A percentile compares a stretch with the other conserved stretches of the same genome.
phyloP scores from a whole-genome alignment of 768 basidiomycete genomes.

The Pulveroboletus ravenelii region DNA sequence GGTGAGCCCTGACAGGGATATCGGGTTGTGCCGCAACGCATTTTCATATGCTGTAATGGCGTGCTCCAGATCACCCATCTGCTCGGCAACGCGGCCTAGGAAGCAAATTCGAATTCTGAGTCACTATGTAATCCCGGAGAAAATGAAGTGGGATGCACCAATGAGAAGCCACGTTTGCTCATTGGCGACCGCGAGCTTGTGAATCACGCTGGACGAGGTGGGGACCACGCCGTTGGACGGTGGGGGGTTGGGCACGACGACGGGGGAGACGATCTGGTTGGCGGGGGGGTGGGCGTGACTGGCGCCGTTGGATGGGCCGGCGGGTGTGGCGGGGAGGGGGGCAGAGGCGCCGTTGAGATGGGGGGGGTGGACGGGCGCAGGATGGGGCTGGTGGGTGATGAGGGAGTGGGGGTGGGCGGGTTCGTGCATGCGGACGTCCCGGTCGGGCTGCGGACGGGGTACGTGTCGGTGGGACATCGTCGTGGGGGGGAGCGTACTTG shows the following conservation, averaged over 20 bases:
- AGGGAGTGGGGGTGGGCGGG: constrained; percentile 38
- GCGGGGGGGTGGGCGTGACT: constrained; percentile 34
- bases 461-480: constrained; percentile 56
- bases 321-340: constrained; percentile 43
- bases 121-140: not conserved
- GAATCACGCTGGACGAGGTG: constrained; percentile 44
- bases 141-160: constrained; percentile 41
- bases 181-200: constrained; percentile 80
- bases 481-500: constrained; percentile 25
- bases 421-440: constrained; percentile 64
- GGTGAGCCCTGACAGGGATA: constrained; percentile 83
- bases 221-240: constrained; percentile 24
- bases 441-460: constrained; percentile 50
- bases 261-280: constrained; percentile 43
- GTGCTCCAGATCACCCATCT: constrained; percentile 90
- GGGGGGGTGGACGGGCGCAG: constrained; percentile 31
- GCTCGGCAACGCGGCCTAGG: constrained; percentile 90
- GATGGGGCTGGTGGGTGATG: constrained; percentile 40
- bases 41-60: constrained; percentile 92
- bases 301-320: constrained; percentile 40
- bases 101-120: constrained; percentile 22
- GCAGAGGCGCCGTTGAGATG: constrained; percentile 51
- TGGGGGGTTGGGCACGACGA: constrained; percentile 35
- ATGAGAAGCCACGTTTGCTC: constrained; percentile 95
- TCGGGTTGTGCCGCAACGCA: constrained; percentile 91